A percentile compares a stretch with the other conserved stretches of the same genome.
phyloP scores from a whole-genome alignment of 305 asterid genomes.

The Fraxinus latifolia region DNA sequence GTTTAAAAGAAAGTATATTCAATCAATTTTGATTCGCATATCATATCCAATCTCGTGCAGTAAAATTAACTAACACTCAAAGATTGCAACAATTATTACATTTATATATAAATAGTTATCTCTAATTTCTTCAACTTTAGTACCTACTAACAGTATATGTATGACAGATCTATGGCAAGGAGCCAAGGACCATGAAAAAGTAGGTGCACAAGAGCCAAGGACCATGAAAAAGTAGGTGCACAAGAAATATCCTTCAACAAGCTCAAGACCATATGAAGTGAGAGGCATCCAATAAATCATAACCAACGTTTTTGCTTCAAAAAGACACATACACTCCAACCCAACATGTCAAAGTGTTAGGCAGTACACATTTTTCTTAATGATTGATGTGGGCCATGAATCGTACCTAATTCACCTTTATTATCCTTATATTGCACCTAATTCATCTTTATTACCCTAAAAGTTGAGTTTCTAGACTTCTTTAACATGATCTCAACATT shows the following conservation, averaged over 20 bases:
- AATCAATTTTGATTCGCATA: not conserved
- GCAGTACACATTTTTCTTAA: not conserved
- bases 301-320: not conserved
- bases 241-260: not conserved
- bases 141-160: not conserved
- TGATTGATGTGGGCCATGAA: not conserved
- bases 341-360: not conserved
- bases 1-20: not conserved
- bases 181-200: not conserved
- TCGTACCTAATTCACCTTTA: not conserved
- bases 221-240: not conserved
- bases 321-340: not conserved
- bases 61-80: not conserved
- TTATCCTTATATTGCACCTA: not conserved
- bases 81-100: not conserved
- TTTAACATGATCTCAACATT: not conserved
- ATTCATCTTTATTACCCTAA: not conserved
- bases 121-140: not conserved
- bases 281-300: not conserved
- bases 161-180: not conserved
- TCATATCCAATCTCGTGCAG: not conserved
- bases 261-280: not conserved
- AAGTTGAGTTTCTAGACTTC: not conserved
- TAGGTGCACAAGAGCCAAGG: not conserved
- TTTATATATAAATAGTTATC: not conserved